Percentiles rank a stretch among this genome's conserved stretches.
Evolutionary conservation across 1,139 yeast genomes (phyloP).

Genomic region (Suhomyces wounanorum): DNA sequence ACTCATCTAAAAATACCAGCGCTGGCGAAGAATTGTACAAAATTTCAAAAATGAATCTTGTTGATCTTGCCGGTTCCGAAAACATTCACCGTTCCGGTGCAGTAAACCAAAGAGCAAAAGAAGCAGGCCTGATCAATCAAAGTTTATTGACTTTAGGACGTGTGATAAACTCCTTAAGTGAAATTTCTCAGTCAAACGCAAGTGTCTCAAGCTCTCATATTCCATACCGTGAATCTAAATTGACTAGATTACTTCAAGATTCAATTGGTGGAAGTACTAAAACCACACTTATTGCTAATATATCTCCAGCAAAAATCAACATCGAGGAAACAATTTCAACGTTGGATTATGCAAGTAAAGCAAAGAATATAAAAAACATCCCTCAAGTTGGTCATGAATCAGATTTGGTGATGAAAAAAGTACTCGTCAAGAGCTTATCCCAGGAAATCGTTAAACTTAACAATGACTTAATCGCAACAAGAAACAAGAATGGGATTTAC

Average conservation of each 20-base stretch:
- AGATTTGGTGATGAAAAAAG: slow-evolving; percentile 57
- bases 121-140: slow-evolving; percentile 88
- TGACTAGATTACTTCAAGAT: slow-evolving; percentile 77
- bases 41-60: slow-evolving; percentile 71
- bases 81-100: slow-evolving; percentile 82
- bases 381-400: slow-evolving; percentile 62
- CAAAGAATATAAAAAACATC: slow-evolving; percentile 72
- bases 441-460: slow-evolving; percentile 56
- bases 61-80: slow-evolving; percentile 89
- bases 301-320: slow-evolving; percentile 76
- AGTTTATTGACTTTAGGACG: slow-evolving; percentile 80
- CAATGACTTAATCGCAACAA: slow-evolving; percentile 62
- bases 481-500: slow-evolving; percentile 61
- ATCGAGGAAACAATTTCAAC: slow-evolving; percentile 82
- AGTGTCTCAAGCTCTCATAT: slow-evolving; percentile 47
- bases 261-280: slow-evolving; percentile 83
- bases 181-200: slow-evolving; percentile 22
- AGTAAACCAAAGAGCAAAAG: slow-evolving; percentile 73
- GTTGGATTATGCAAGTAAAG: slow-evolving; percentile 81
- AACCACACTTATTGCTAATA: slow-evolving; percentile 77
- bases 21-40: slow-evolving; percentile 38
- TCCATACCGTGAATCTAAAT: slow-evolving; percentile 84
- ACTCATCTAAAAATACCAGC: slow-evolving; percentile 14
- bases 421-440: slow-evolving; percentile 57
- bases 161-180: slow-evolving; percentile 69